Evolutionary conservation across 1,284 basidiomycete species (phyloP).

Genomic region (Sporisorium scitamineum): DNA sequence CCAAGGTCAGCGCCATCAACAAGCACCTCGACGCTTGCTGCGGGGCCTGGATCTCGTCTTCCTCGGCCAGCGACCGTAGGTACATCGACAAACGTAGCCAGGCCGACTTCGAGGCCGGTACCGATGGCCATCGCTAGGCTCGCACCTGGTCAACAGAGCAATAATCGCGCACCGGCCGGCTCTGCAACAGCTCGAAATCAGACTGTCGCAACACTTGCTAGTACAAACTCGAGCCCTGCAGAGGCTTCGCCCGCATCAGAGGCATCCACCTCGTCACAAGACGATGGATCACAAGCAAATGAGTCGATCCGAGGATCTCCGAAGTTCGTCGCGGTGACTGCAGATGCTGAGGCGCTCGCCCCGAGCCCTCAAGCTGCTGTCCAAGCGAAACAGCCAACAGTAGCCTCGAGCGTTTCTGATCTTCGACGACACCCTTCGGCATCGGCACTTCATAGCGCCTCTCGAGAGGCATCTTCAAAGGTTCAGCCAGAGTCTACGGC

Average conservation of each 20-base stretch:
- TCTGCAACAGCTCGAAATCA: not conserved
- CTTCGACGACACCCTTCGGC: conserved; percentile 5
- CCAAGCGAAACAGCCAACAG: not conserved
- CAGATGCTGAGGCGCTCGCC: not conserved
- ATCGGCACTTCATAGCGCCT: not conserved
- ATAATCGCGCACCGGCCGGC: not conserved
- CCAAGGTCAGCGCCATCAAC: conserved; percentile 16
- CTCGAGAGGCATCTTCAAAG: not conserved
- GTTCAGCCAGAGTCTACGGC: not conserved
- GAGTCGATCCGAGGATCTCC: not conserved
- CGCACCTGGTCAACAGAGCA: conserved; percentile 22
- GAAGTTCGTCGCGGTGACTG: not conserved
- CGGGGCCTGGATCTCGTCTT: conserved; percentile 33
- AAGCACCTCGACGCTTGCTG: not conserved
- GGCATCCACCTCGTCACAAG: not conserved
- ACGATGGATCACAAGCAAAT: not conserved
- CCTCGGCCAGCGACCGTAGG: conserved; percentile 32
- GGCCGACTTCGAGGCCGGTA: conserved; percentile 20
- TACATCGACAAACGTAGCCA: conserved; percentile 1
- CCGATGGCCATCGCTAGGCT: conserved; percentile 45
- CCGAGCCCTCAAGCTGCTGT: not conserved
- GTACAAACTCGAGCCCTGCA: not conserved
- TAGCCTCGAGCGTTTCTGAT: not conserved
- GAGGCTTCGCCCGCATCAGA: conserved; percentile 4
- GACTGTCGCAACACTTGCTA: not conserved